phyloP scores from a whole-genome alignment of 305 asterid species.

The Rubia peregrina region DNA sequence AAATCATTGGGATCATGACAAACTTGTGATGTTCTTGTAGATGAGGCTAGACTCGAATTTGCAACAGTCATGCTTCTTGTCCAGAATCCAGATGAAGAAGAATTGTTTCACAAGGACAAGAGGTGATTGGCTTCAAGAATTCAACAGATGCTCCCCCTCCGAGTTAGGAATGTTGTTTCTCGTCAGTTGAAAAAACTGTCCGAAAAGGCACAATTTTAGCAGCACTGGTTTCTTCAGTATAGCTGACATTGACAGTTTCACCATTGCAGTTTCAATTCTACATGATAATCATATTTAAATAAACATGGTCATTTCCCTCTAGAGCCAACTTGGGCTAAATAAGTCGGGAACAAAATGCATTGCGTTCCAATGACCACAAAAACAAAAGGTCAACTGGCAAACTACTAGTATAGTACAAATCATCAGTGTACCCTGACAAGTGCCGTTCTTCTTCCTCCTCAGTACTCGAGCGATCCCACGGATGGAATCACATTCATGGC shows the following conservation, averaged over 20 bases:
- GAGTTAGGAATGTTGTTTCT: no score
- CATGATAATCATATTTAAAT: slow-evolving; percentile 22
- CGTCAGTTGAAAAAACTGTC: no score
- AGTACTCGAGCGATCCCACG: slow-evolving; percentile 60
- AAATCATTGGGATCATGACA: no score
- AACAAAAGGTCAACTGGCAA: slow-evolving; percentile 25
- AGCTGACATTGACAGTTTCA: neutral
- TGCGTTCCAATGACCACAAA: slow-evolving; percentile 29
- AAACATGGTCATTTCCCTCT: slow-evolving; percentile 24
- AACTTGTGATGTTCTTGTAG: no score
- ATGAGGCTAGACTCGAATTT: no score
- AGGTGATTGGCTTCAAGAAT: no score
- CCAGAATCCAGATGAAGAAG: no score
- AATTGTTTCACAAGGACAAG: no score
- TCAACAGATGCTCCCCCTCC: no score
- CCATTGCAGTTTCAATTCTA: neutral
- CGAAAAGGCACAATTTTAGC: no score
- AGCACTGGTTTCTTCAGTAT: neutral
- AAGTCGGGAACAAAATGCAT: slow-evolving; percentile 21
- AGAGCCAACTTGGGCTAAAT: slow-evolving; percentile 21
- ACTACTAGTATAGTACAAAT: slow-evolving; percentile 25
- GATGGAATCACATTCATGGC: slow-evolving; percentile 56
- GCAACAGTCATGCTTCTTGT: no score
- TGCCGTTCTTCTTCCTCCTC: slow-evolving; percentile 29
- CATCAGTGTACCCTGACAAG: slow-evolving; percentile 11